Conservation (phyloP, 78 protist species). For the Mantamonas sphyraenae region DNA sequence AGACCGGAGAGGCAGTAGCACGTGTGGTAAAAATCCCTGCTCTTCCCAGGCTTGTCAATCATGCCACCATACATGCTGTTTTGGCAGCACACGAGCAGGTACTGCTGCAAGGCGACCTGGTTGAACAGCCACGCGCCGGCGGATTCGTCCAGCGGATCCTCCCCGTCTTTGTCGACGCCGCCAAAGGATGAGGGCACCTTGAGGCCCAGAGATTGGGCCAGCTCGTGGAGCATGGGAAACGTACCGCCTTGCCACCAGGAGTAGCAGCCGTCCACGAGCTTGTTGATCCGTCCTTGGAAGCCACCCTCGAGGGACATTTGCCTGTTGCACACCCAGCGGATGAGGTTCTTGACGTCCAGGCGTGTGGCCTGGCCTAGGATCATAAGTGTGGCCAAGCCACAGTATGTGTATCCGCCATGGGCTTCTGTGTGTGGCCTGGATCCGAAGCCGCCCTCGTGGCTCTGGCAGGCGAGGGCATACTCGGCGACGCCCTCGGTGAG, state of each 20-base stretch:
- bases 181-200: neutral
- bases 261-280: slow-evolving; percentile 96
- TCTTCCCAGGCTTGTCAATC: slow-evolving; percentile 73
- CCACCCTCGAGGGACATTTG: slow-evolving; percentile 89
- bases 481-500: slow-evolving; percentile 41
- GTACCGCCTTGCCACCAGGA: slow-evolving; percentile 88
- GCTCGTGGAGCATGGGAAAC: slow-evolving; percentile 22
- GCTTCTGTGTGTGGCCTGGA: slow-evolving; percentile 89
- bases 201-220: neutral
- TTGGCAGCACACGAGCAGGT: slow-evolving; percentile 69
- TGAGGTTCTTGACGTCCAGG: slow-evolving; percentile 38
- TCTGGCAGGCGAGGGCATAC: slow-evolving; percentile 69
- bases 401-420: slow-evolving; percentile 98
- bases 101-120: slow-evolving; percentile 58
- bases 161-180: too few species aligned
- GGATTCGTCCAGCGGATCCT: neutral
- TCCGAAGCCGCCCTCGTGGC: slow-evolving; percentile 95
- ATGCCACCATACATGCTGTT: slow-evolving; percentile 60
- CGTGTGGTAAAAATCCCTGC: slow-evolving; percentile 85
- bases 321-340: slow-evolving; percentile 72
- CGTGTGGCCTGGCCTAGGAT: slow-evolving; percentile 26
- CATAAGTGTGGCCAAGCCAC: slow-evolving; percentile 83
- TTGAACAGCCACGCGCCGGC: slow-evolving; percentile 12
- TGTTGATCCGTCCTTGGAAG: slow-evolving; percentile 92
- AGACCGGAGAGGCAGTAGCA: slow-evolving; percentile 78